phyloP scores from a whole-genome alignment of 768 basidiomycete species.

The Pluteus cervinus region DNA sequence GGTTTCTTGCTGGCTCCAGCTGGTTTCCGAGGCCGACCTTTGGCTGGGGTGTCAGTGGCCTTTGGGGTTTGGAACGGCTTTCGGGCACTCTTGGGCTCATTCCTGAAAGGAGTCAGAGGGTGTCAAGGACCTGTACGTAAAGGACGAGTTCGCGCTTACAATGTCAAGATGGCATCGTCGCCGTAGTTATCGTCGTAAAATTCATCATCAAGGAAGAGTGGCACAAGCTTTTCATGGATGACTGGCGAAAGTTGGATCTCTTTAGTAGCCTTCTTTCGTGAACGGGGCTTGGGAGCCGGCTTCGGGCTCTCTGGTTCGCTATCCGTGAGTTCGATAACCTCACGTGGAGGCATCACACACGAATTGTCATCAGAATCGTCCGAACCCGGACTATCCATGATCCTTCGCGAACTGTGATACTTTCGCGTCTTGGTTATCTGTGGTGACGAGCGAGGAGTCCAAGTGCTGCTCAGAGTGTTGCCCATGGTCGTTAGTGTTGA shows the following conservation, averaged over 20 bases:
- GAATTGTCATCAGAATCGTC: slow-evolving; percentile 18
- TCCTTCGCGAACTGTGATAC: slow-evolving; percentile 17
- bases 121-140: not conserved
- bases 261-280: no score
- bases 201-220: slow-evolving; percentile 9
- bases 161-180: slow-evolving; percentile 24
- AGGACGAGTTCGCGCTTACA: slow-evolving; percentile 16
- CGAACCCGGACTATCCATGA: slow-evolving; percentile 30
- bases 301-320: slow-evolving; percentile 10
- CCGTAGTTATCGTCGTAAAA: slow-evolving; percentile 8
- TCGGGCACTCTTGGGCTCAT: slow-evolving; percentile 44
- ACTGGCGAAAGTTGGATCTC: not conserved
- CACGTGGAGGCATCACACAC: slow-evolving; percentile 12
- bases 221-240: slow-evolving; percentile 1
- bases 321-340: slow-evolving; percentile 24
- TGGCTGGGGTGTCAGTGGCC: not conserved
- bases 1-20: slow-evolving; percentile 8
- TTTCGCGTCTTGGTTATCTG: slow-evolving; percentile 8
- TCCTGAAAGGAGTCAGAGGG: slow-evolving; percentile 14
- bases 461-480: no score
- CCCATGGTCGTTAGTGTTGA: no score
- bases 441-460: slow-evolving; percentile 1
- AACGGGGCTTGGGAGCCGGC: not conserved
- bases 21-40: not conserved
- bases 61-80: slow-evolving; percentile 33